Evolutionary conservation across 441 rosid species (phyloP).

Genomic region (Metrosideros polymorpha): DNA sequence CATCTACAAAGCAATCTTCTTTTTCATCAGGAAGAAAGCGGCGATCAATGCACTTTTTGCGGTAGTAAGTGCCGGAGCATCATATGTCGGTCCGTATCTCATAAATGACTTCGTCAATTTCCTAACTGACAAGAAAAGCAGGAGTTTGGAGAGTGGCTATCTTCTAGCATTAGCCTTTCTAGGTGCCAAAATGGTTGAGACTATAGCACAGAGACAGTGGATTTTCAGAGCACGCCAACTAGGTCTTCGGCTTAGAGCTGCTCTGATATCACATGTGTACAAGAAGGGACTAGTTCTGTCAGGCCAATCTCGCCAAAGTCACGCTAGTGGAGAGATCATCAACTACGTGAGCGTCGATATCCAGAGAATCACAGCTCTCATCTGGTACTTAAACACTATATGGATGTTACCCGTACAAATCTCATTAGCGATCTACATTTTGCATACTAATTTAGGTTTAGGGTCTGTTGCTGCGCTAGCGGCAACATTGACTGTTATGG

Average conservation of each 20-base stretch:
- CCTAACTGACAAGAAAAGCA: constrained; percentile 33
- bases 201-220: constrained; percentile 92
- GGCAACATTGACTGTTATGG: constrained; percentile 71
- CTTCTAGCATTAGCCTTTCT: constrained; percentile 74
- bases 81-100: constrained; percentile 91
- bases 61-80: constrained; percentile 50
- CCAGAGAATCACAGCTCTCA: constrained; percentile 75
- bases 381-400: constrained; percentile 62
- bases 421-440: constrained; percentile 59
- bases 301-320: constrained; percentile 71
- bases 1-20: constrained; percentile 57
- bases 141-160: constrained; percentile 54
- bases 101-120: constrained; percentile 69
- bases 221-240: constrained; percentile 92
- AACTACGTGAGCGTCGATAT: constrained; percentile 93
- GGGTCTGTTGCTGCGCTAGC: constrained; percentile 76
- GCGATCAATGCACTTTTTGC: constrained; percentile 75
- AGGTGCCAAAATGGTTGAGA: constrained; percentile 78
- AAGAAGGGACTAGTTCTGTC: constrained; percentile 74
- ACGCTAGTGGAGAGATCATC: constrained; percentile 92
- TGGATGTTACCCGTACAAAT: constrained; percentile 93
- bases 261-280: constrained; percentile 77
- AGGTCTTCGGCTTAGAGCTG: constrained; percentile 78
- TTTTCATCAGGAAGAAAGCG: constrained; percentile 63
- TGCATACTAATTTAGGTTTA: constrained; percentile 52